Conservation (phyloP, 2,329 filamentous ascomycete species). For the Colletotrichum musicola region DNA sequence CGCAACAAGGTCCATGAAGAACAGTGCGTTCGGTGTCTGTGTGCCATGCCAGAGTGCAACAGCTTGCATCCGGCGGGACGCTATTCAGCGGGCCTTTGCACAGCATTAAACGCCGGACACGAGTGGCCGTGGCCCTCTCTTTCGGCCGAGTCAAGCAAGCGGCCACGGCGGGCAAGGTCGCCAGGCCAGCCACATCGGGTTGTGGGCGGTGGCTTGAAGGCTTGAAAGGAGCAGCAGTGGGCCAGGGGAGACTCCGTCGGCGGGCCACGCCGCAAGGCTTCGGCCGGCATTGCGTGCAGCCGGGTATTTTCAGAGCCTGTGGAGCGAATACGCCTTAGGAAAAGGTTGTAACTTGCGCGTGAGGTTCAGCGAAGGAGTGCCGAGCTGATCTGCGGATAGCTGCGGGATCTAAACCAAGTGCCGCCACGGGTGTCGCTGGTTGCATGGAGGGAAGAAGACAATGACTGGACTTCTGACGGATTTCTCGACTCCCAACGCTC, state of each 20-base stretch:
- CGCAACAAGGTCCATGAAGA: too few relatives aligned
- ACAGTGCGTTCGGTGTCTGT: too few relatives aligned
- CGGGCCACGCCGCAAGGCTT: slow-evolving; percentile 12
- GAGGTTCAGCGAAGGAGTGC: not conserved
- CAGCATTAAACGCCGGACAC: too few relatives aligned
- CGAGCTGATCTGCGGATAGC: not conserved
- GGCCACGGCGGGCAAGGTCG: not conserved
- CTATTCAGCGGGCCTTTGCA: too few relatives aligned
- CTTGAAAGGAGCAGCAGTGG: slow-evolving; percentile 21
- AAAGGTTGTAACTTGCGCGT: not conserved
- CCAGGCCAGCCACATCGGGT: slow-evolving; percentile 17
- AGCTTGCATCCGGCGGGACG: too few relatives aligned
- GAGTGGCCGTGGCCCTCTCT: not conserved
- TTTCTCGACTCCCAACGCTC: too few relatives aligned
- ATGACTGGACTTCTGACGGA: too few relatives aligned
- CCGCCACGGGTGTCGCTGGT: not conserved
- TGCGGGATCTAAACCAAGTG: not conserved
- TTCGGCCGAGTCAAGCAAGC: slow-evolving; percentile 12
- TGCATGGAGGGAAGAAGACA: too few relatives aligned
- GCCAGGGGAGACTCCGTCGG: slow-evolving; percentile 11
- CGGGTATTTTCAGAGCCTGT: slow-evolving; percentile 2
- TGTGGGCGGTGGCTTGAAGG: slow-evolving; percentile 6
- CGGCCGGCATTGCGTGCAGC: slow-evolving; percentile 13
- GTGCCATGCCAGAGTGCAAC: too few relatives aligned
- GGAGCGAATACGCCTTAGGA: not conserved